Evolutionary conservation across 2,329 filamentous ascomycete species (phyloP), one percentile per base, ranked within the genome.

Genomic region (Furcasterigmium furcatum): DNA sequence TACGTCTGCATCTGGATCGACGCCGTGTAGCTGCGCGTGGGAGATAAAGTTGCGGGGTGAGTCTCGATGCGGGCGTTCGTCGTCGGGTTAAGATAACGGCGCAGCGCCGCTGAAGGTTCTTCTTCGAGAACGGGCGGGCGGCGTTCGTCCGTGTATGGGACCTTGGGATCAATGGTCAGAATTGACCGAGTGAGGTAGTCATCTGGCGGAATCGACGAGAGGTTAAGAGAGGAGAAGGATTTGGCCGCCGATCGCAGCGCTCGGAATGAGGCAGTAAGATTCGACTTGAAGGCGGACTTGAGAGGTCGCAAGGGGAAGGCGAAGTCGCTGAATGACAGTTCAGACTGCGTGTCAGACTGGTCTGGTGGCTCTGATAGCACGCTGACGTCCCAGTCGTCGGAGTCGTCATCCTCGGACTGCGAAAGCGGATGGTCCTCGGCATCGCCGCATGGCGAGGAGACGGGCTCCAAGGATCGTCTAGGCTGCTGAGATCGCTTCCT

Each of bases 1-100:
- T 87, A 87, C 1, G 83, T 87, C 57, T 85, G 81, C 82, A 87
- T 85, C 59, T 86, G 82, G 47, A 87, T 86, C 2, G 83, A 85
- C 21, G 83, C 81, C 13, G 80, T 84, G 56, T 79, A 85, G 43
- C 68, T 66, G 48, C 69, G 64, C 40, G 47, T 52, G 14, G 46
- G 41, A 53, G 48, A 41, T 6, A 44, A 34, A 19, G 58, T 62
- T 49, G 58, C 58, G n/a, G 58, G 51, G 21, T 58, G 69, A 21
- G 60, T 66, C 46, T 77, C 72, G 30, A 73, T 65, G 16, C 71
- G 73, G 7, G 68, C 63, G 41, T 66, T 72, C 16, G 73, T 80
- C 1, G 79, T 80, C 9, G 83, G 83, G 58, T 87, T 87, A 18
- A 87, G 70, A 55, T 87, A 87, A 39, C 83, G 80, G 36, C 83